These are phyloP conservation scores for Petunia axillaris DNA, from an alignment of 257 asterid species.

Conservation along the genomic window DNA sequence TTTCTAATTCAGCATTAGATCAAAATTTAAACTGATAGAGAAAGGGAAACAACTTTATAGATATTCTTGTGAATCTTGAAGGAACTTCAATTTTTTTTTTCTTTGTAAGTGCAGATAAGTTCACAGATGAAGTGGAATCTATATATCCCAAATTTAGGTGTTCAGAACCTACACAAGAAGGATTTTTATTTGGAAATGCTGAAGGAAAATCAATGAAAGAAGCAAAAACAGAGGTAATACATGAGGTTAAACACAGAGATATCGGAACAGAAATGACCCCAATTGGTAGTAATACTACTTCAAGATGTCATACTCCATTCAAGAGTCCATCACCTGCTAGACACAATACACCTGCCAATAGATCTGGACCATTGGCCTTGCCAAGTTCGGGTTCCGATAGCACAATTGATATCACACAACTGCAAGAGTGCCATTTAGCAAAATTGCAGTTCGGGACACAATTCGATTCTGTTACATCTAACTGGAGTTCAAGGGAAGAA, in stretches of 20 bases:
- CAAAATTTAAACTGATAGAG: no score
- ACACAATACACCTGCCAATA: slow-evolving; percentile 80
- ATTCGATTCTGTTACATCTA: slow-evolving; percentile 56
- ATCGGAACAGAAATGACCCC: slow-evolving; percentile 99
- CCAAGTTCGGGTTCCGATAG: slow-evolving; percentile 37
- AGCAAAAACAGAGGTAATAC: slow-evolving; percentile 38
- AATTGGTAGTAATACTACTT: slow-evolving; percentile 84
- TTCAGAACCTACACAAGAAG: slow-evolving; percentile 74
- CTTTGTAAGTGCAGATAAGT: slow-evolving; percentile 79
- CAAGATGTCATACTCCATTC: slow-evolving; percentile 95
- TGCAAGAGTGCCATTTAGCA: slow-evolving; percentile 84
- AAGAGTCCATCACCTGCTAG: slow-evolving; percentile 76
- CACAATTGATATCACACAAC: slow-evolving; percentile 57
- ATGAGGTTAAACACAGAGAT: slow-evolving; percentile 69
- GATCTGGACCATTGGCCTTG: slow-evolving; percentile 75
- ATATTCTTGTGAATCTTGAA: not conserved
- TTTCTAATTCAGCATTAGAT: no score
- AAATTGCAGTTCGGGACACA: slow-evolving; percentile 61
- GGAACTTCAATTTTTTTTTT: no score
- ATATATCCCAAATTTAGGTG: slow-evolving; percentile 49
- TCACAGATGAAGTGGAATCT: slow-evolving; percentile 54
- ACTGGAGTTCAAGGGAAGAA: slow-evolving; percentile 96
- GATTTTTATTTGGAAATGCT: slow-evolving; percentile 56
- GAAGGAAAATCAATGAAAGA: slow-evolving; percentile 38
- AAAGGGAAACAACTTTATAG: not conserved